phyloP scores from a whole-genome alignment of 306 rosid species.

The Lathyrus oleraceus region DNA sequence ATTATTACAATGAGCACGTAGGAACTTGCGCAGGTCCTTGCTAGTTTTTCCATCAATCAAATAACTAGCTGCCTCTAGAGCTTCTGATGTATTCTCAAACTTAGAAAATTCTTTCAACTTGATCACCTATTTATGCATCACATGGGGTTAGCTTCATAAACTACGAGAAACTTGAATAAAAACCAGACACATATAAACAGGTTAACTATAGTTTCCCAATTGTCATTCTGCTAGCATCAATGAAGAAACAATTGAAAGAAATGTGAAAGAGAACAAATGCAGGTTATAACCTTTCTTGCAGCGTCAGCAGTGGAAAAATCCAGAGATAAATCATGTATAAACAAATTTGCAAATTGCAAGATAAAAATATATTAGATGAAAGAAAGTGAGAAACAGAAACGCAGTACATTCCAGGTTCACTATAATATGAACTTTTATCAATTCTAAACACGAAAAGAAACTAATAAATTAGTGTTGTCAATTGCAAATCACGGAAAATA shows the following conservation, averaged over 20 bases:
- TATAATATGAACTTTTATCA: not conserved
- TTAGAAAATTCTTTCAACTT: slow-evolving; percentile 84
- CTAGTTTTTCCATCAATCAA: slow-evolving; percentile 83
- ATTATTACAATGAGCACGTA: slow-evolving; percentile 76
- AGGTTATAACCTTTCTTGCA: not conserved
- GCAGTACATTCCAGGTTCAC: not conserved
- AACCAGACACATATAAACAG: not conserved
- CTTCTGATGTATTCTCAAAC: slow-evolving; percentile 64
- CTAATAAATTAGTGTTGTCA: not conserved
- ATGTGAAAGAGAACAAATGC: not conserved
- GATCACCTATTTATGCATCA: slow-evolving; percentile 53
- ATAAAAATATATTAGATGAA: not conserved
- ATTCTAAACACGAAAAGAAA: too few species aligned
- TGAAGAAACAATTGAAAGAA: not conserved
- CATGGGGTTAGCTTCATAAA: not conserved
- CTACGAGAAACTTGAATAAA: not conserved
- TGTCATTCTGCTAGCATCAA: not conserved
- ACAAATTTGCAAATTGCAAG: not conserved
- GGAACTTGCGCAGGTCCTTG: slow-evolving; percentile 87
- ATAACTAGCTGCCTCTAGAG: slow-evolving; percentile 76
- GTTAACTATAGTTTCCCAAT: not conserved
- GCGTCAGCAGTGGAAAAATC: not conserved
- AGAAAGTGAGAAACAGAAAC: not conserved
- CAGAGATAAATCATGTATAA: not conserved
- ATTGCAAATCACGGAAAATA: too few species aligned